Conservation (phyloP, 202 grass and related monocot genomes). For the Miscanthus sacchariflorus region DNA sequence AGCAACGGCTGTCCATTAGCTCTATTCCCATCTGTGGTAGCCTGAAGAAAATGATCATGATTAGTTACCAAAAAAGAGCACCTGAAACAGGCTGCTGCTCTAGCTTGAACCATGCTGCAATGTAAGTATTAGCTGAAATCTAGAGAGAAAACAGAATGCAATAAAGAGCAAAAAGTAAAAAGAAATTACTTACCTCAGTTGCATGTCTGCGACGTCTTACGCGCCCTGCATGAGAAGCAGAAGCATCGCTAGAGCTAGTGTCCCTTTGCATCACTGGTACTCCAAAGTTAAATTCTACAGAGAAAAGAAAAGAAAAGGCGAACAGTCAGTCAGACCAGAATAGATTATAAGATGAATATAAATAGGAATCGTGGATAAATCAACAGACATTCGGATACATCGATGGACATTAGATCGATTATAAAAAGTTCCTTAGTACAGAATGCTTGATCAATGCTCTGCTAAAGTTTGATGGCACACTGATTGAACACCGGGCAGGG, state of each 20-base stretch:
- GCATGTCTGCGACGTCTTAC: slow-evolving; percentile 69
- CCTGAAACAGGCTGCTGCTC: not conserved
- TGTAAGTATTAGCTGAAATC: not conserved
- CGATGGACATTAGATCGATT: not conserved
- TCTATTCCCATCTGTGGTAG: slow-evolving; percentile 66
- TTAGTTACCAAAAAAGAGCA: slow-evolving; percentile 18
- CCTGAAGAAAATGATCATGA: slow-evolving; percentile 57
- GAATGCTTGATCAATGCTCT: not conserved
- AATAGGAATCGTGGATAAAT: not conserved
- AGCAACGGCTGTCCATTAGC: slow-evolving; percentile 75
- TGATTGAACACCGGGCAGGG: not conserved
- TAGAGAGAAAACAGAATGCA: not conserved
- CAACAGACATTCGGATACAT: not conserved
- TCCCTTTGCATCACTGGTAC: slow-evolving; percentile 79
- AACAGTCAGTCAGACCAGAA: slow-evolving; percentile 15
- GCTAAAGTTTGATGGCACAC: not conserved
- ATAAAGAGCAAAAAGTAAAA: not conserved
- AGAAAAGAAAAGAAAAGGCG: not conserved
- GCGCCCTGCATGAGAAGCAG: slow-evolving; percentile 63
- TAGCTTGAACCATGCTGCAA: not conserved
- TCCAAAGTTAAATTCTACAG: slow-evolving; percentile 1
- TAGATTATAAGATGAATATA: not conserved
- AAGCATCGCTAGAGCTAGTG: slow-evolving; percentile 54
- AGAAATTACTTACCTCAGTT: slow-evolving; percentile 62
- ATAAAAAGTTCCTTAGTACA: slow-evolving; percentile 8